A percentile compares a stretch with the other conserved stretches of the same genome.
Evolutionary conservation across 768 basidiomycete genomes (phyloP).

Genomic region (Hortiboletus flavorubellus): DNA sequence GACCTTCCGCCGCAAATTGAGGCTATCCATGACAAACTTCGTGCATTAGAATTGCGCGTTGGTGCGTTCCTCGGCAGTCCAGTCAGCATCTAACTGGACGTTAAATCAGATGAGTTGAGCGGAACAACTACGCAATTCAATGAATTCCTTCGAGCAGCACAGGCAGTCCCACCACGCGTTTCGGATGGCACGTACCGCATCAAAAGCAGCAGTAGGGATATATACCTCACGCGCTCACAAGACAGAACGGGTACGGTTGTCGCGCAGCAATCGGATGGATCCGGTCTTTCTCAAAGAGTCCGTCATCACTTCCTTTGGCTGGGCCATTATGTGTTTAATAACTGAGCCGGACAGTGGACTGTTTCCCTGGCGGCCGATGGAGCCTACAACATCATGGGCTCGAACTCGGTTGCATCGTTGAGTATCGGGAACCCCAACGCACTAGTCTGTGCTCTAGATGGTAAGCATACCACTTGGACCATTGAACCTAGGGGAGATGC

Average conservation of each 20-base stretch:
- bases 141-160: not conserved
- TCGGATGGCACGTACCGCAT: not conserved
- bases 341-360: not conserved
- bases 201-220: not conserved
- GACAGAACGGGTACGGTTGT: not conserved
- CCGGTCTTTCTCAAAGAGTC: not conserved
- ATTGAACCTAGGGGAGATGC: slow-evolving; percentile 2
- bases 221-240: slow-evolving; percentile 1
- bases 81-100: not conserved
- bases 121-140: not conserved
- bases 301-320: not conserved
- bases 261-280: not conserved
- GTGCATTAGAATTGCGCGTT: not conserved
- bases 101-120: not conserved
- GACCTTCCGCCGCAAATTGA: not conserved
- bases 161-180: not conserved
- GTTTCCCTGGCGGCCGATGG: not conserved
- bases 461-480: not conserved
- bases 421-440: not conserved
- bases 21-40: not conserved
- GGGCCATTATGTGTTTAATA: not conserved
- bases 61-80: not conserved
- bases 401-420: not conserved
- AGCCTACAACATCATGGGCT: not conserved
- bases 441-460: not conserved